Conservation (phyloP, 2,329 filamentous ascomycete species). For the Clonostachys byssicola region DNA sequence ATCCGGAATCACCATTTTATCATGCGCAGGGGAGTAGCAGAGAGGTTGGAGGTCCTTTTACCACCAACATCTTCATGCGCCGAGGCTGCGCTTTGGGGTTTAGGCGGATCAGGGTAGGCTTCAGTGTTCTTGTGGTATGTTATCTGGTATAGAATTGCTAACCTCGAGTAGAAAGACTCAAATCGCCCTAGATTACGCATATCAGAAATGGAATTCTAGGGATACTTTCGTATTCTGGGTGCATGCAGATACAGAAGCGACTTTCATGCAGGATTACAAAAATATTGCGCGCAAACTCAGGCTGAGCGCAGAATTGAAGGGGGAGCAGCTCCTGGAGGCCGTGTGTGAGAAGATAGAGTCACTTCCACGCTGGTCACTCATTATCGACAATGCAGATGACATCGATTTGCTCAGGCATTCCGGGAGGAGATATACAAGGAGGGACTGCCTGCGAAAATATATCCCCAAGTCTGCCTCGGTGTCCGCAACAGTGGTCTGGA, state of each 20-base stretch:
- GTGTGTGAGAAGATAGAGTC: constrained; percentile 11
- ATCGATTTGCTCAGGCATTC: constrained; percentile 5
- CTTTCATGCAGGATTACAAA: constrained; percentile 18
- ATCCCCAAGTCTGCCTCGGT: not conserved
- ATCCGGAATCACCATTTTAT: constrained; percentile 15
- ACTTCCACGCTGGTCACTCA: constrained; percentile 15
- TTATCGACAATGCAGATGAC: constrained; percentile 28
- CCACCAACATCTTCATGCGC: constrained; percentile 5
- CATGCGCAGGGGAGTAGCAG: constrained; percentile 8
- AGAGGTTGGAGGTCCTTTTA: constrained; percentile 9
- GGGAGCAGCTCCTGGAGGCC: constrained; percentile 7
- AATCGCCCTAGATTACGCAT: constrained; percentile 25
- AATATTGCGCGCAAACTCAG: constrained; percentile 16
- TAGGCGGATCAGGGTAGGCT: constrained; percentile 18
- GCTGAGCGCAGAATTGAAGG: constrained; percentile 11
- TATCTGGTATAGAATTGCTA: not conserved
- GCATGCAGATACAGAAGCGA: constrained; percentile 21
- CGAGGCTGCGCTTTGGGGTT: constrained; percentile 14
- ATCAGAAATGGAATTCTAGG: constrained; percentile 10
- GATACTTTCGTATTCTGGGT: constrained; percentile 26
- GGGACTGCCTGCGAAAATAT: not conserved
- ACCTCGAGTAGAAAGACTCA: constrained; percentile 22
- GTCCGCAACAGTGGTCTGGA: not conserved
- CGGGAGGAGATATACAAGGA: not conserved
- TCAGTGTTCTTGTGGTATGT: not conserved